Conservation (phyloP, 306 rosid species). For the Aeschynomene evenia region DNA sequence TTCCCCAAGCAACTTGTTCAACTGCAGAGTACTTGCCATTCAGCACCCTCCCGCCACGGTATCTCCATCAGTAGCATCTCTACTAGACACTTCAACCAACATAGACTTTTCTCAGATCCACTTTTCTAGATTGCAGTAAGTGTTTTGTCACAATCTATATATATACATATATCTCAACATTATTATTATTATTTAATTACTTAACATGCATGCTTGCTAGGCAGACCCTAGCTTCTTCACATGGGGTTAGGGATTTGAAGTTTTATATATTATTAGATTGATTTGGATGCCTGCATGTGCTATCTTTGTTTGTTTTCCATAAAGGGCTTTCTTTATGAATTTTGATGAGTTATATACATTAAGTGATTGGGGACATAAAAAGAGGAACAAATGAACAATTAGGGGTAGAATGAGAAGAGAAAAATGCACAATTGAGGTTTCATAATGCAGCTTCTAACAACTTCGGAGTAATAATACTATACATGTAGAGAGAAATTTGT, state of each 20-base stretch:
- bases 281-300: neutral
- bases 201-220: no score
- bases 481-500: no score
- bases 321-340: neutral
- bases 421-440: neutral
- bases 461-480: no score
- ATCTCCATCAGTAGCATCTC: constrained; percentile 30
- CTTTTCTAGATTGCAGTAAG: constrained; percentile 63
- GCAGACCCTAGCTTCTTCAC: neutral
- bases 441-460: neutral
- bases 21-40: constrained; percentile 83
- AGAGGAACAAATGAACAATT: neutral
- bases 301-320: neutral
- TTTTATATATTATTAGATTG: neutral
- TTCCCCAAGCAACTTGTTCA: constrained; percentile 43
- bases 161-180: neutral
- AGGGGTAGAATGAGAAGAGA: no score
- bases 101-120: constrained; percentile 81
- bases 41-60: constrained; percentile 37
- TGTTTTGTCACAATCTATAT: neutral
- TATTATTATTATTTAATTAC: neutral
- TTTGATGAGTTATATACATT: neutral
- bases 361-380: neutral
- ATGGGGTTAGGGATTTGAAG: neutral
- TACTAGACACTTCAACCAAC: constrained; percentile 55